Evolutionary conservation across 345 rosid genomes (phyloP).

Genomic region (Rhodamnia argentea): DNA sequence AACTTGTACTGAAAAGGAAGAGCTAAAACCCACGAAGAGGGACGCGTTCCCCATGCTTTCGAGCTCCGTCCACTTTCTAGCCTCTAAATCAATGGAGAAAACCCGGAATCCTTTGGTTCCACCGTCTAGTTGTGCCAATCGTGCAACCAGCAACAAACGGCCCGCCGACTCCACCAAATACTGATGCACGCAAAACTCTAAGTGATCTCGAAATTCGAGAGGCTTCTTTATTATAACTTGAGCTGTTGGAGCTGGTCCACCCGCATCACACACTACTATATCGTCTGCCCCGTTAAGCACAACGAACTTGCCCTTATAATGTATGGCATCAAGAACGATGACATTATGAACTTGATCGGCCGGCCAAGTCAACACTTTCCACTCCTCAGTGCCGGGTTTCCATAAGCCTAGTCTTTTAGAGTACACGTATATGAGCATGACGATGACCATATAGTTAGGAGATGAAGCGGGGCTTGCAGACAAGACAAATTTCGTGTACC

Average conservation of each 20-base stretch:
- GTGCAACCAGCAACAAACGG: not conserved
- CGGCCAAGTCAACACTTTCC: not conserved
- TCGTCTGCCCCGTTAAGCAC: not conserved
- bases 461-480: not conserved
- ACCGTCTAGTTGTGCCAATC: not conserved
- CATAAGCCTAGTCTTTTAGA: not conserved
- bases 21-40: not conserved
- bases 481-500: not conserved
- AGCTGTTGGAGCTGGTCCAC: not conserved
- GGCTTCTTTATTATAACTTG: not conserved
- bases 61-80: not conserved
- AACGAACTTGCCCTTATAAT: not conserved
- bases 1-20: not conserved
- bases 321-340: not conserved
- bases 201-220: not conserved
- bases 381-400: not conserved
- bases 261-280: not conserved
- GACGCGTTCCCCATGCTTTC: not conserved
- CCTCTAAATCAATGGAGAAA: not conserved
- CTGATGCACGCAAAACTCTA: accelerated
- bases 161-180: not conserved
- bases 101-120: not conserved
- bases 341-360: too few relatives aligned
- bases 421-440: not conserved
- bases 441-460: not conserved